These are phyloP conservation scores for Tanacetum coccineum DNA, from an alignment of 129 eudicot genomes.

Conservation along the genomic window DNA sequence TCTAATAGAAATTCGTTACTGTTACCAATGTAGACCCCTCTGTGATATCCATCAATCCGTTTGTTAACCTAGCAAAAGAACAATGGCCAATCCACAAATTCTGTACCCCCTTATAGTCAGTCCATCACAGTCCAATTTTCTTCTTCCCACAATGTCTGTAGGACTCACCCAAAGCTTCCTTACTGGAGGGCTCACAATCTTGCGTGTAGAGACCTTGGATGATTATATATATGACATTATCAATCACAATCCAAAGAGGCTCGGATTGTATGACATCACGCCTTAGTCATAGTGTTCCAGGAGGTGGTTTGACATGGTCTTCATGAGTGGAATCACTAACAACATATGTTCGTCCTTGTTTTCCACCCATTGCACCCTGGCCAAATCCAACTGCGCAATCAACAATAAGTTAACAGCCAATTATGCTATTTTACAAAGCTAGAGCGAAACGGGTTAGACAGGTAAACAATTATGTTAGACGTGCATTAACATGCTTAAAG, in stretches of 20 bases:
- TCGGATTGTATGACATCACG: slow-evolving; percentile 71
- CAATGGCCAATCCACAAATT: slow-evolving; percentile 95
- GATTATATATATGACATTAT: slow-evolving; percentile 62
- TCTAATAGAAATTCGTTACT: slow-evolving; percentile 63
- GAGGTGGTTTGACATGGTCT: slow-evolving; percentile 69
- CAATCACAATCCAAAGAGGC: slow-evolving; percentile 82
- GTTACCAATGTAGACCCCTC: slow-evolving; percentile 91
- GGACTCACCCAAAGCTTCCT: slow-evolving; percentile 78
- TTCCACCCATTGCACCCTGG: slow-evolving; percentile 80
- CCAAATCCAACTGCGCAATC: slow-evolving; percentile 92
- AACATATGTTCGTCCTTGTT: slow-evolving; percentile 68
- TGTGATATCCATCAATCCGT: slow-evolving; percentile 74
- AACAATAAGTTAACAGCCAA: slow-evolving; percentile 67
- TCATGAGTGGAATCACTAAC: slow-evolving; percentile 71
- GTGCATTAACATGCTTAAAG: no score
- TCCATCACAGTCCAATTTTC: slow-evolving; percentile 86
- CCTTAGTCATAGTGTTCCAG: slow-evolving; percentile 64
- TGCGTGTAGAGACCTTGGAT: slow-evolving; percentile 80
- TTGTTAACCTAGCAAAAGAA: slow-evolving; percentile 70
- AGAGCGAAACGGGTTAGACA: no score
- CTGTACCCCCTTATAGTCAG: slow-evolving; percentile 61
- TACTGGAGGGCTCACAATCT: slow-evolving; percentile 69
- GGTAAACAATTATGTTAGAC: no score
- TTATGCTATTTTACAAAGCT: no score
- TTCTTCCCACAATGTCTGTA: slow-evolving; percentile 67